phyloP scores from a whole-genome alignment of 83 land plant species.

The Picea mariana region DNA sequence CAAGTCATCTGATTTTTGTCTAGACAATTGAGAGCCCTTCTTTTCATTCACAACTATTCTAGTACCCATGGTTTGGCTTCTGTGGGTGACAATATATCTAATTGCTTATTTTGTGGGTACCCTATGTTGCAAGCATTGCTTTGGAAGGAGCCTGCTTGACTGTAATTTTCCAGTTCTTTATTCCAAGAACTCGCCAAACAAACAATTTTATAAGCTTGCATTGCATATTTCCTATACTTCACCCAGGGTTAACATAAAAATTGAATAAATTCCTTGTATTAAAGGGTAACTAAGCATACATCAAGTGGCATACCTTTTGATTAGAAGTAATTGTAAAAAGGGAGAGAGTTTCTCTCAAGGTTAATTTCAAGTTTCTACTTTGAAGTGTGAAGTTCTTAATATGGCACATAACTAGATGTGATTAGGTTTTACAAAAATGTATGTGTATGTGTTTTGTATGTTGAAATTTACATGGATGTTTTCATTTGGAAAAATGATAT shows the following conservation, averaged over 20 bases:
- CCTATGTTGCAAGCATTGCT: constrained; percentile 57
- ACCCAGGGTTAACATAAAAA: constrained; percentile 50
- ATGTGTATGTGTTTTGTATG: neutral
- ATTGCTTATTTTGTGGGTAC: no score
- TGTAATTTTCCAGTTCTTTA: constrained; percentile 89
- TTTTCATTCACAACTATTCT: neutral
- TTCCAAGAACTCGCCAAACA: constrained; percentile 78
- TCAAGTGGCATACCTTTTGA: neutral
- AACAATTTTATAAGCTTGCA: constrained; percentile 88
- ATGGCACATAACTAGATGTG: neutral
- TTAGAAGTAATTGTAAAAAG: neutral
- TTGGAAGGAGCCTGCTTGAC: constrained; percentile 72
- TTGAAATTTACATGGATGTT: neutral
- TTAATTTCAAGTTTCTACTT: neutral
- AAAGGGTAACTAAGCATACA: neutral
- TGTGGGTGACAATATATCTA: no score
- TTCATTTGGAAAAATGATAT: no score
- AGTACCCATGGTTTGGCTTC: neutral
- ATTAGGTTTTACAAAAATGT: neutral
- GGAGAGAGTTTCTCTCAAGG: no score
- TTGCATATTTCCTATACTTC: constrained; percentile 89
- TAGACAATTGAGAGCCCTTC: neutral
- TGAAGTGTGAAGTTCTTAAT: neutral
- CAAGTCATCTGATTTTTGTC: neutral
- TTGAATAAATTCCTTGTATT: neutral